Base-by-base conservation (phyloP, 1,284 basidiomycete genomes). In the Papiliotrema flavescens region DNA sequence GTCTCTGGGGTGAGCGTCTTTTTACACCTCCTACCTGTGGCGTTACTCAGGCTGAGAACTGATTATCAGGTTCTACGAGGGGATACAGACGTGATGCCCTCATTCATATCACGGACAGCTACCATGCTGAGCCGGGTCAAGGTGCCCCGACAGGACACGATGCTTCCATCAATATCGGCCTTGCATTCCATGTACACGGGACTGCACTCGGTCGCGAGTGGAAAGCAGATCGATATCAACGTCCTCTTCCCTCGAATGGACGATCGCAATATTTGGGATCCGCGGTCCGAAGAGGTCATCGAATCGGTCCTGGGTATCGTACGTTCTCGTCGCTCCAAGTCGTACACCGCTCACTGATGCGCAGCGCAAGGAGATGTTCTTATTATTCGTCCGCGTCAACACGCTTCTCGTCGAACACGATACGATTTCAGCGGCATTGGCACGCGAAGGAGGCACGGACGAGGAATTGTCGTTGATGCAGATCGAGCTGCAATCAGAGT, bases 111-210 rank as follows among this genome's bases (percentile, higher is more conserved):
- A n/a, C 51, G 51, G n/a, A 37, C 51, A 17, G 9, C 42, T 7
- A 42, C 41, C 19, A 32, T 52, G 39, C 42, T 52, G 26, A 15
- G 13, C 19, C 42, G 43, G 9, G 32, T 47, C 5, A 47, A 35
- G 17, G 14, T 4, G 3, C 45, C 45, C n/a, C 4, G 45, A n/a
- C 15, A 34, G 19, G 23, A 47, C 17, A 52, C 51, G 22, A 19
- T 52, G 15, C 47, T 54, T 3, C 52, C 52, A 11, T 23, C 52
- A 2, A 19, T 41, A 9, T 48, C 46, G 17, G 52, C 52, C 15
- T 40, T 54, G 19, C 52, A 54, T 26, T 54, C 52, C 9, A 32
- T 54, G 17, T 54, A 54, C 46, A 47, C 46, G 15, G 47, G 46
- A 13, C 24, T 54, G 23, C 40, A 48, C 37, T 15, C 24, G n/a